Evolutionary conservation across 2,329 filamentous ascomycete genomes (phyloP).

Genomic region (Hymenoscyphus repandus): DNA sequence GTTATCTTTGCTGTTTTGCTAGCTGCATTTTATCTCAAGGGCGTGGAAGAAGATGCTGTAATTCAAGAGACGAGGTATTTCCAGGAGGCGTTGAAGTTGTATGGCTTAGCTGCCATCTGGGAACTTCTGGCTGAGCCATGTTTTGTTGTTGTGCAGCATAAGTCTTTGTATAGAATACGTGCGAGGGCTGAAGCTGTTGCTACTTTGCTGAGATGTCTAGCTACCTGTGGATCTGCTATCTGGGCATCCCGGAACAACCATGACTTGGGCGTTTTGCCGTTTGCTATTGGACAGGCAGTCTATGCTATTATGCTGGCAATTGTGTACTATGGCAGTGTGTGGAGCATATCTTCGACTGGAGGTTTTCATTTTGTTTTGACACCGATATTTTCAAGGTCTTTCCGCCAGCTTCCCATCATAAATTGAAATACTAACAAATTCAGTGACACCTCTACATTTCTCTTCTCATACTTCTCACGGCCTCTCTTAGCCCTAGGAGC

Average conservation of each 20-base stretch:
- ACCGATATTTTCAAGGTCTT: slow-evolving; percentile 32
- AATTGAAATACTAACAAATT: slow-evolving; percentile 6
- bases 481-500: slow-evolving; percentile 66
- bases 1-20: slow-evolving; percentile 57
- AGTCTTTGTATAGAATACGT: slow-evolving; percentile 72
- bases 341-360: slow-evolving; percentile 46
- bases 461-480: slow-evolving; percentile 51
- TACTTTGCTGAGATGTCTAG: slow-evolving; percentile 69
- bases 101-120: slow-evolving; percentile 53
- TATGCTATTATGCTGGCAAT: slow-evolving; percentile 66
- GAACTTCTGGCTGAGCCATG: slow-evolving; percentile 84
- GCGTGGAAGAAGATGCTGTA: slow-evolving; percentile 42
- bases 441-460: slow-evolving; percentile 19
- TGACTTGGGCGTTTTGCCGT: slow-evolving; percentile 74
- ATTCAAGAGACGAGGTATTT: slow-evolving; percentile 59
- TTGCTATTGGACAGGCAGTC: slow-evolving; percentile 77
- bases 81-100: slow-evolving; percentile 45
- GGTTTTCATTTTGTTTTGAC: slow-evolving; percentile 65
- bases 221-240: slow-evolving; percentile 67
- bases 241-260: slow-evolving; percentile 49
- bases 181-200: slow-evolving; percentile 79
- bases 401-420: not conserved
- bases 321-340: slow-evolving; percentile 64
- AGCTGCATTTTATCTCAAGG: slow-evolving; percentile 61
- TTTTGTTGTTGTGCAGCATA: slow-evolving; percentile 82